Evolutionary conservation across 169 alveolate species (phyloP).

Genomic region (Eimeria acervulina): DNA sequence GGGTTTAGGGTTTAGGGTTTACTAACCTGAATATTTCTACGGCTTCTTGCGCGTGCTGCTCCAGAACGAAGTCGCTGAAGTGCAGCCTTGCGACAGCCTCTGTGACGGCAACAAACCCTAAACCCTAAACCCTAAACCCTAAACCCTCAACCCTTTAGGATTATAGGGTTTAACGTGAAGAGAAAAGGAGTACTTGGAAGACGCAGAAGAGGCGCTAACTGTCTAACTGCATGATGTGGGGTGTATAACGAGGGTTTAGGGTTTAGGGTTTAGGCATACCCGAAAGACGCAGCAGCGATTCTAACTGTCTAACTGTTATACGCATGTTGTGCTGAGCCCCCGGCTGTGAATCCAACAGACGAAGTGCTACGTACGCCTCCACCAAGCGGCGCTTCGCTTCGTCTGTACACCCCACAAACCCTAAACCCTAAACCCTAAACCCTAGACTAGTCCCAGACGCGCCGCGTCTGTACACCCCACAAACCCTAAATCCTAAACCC

Average conservation of each 20-base stretch:
- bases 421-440: conserved; percentile 31
- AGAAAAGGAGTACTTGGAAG: too few species aligned
- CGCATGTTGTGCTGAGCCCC: conserved; percentile 93
- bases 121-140: neutral
- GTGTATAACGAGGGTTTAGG: too few species aligned
- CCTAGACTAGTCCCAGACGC: too few species aligned
- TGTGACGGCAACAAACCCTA: neutral
- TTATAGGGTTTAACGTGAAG: too few species aligned
- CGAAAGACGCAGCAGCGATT: conserved; percentile 96
- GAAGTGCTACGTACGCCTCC: conserved; percentile 74
- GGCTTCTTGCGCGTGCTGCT: conserved; percentile 74
- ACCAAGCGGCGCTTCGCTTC: conserved; percentile 69
- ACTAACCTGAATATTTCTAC: conserved; percentile 43
- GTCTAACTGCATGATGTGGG: neutral
- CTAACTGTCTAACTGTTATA: conserved; percentile 98
- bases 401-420: conserved; percentile 27
- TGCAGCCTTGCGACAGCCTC: conserved; percentile 80
- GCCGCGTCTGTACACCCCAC: neutral
- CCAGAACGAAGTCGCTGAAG: conserved; percentile 70
- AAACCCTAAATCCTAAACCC: conserved; percentile 3
- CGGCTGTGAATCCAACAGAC: conserved; percentile 72
- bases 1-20: neutral
- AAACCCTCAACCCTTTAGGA: too few species aligned
- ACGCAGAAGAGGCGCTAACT: too few species aligned
- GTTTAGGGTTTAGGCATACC: too few species aligned